A percentile compares a stretch with the other conserved stretches of the same genome.
phyloP scores from a whole-genome alignment of 2,329 filamentous ascomycete species.

The Aspergillus fumigatus region DNA sequence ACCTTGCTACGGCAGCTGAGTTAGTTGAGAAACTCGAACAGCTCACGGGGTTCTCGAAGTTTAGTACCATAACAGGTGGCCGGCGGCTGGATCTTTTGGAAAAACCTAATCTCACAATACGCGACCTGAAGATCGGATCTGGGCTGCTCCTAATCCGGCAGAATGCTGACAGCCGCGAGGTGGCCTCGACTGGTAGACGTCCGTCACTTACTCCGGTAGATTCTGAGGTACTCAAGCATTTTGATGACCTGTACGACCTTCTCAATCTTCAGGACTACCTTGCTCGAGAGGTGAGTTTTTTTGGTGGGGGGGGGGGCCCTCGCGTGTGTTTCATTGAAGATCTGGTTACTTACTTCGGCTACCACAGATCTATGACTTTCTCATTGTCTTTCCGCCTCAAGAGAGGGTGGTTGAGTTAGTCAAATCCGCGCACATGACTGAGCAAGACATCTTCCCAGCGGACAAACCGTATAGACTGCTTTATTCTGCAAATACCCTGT shows the following conservation, averaged over 20 bases:
- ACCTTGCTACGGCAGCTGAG: conserved; percentile 65
- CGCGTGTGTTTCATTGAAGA: background rate
- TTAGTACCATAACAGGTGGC: conserved; percentile 68
- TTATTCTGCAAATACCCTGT: conserved; percentile 66
- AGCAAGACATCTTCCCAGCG: conserved; percentile 62
- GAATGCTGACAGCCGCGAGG: conserved; percentile 47
- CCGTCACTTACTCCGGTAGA: conserved; percentile 62
- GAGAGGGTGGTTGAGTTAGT: conserved; percentile 58
- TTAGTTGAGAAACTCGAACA: conserved; percentile 63
- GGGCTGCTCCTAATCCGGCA: conserved; percentile 63
- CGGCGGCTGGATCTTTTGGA: conserved; percentile 59
- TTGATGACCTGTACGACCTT: conserved; percentile 77
- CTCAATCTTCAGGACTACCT: conserved; percentile 68
- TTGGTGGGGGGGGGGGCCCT: too few species aligned
- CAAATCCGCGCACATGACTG: conserved; percentile 48
- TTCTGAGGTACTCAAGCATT: conserved; percentile 73
- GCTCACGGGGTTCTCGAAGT: conserved; percentile 70
- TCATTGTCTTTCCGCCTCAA: conserved; percentile 66
- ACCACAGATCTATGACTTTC: conserved; percentile 63
- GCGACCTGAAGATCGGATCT: conserved; percentile 62
- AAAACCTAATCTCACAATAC: conserved; percentile 57
- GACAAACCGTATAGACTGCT: conserved; percentile 67
- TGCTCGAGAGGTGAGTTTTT: conserved; percentile 56
- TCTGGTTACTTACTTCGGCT: conserved; percentile 6
- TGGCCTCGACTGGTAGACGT: conserved; percentile 31